Evolutionary conservation across 1,139 yeast species (phyloP).

Genomic region (Pneumocystis oryctolagi): DNA sequence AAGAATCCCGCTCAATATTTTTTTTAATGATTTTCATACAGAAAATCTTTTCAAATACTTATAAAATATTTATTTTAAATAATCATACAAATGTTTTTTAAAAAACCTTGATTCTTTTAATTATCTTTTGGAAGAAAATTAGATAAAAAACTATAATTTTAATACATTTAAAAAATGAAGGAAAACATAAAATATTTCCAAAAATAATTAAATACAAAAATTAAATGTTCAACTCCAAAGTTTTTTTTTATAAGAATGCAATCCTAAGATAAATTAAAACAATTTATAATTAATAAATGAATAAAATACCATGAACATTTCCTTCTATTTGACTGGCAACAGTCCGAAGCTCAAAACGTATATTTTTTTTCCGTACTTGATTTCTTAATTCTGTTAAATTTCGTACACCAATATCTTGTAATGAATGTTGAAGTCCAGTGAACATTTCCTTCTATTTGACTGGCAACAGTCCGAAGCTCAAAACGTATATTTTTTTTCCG

Average conservation of each 20-base stretch:
- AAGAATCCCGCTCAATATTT: slow-evolving; percentile 42
- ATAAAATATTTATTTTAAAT: background rate
- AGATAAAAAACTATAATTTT: background rate
- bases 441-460: slow-evolving; percentile 95
- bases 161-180: background rate
- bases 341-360: slow-evolving; percentile 94
- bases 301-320: slow-evolving; percentile 76
- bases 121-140: background rate
- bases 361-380: slow-evolving; percentile 49
- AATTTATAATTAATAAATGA: slow-evolving; percentile 89
- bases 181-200: background rate
- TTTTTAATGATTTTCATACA: slow-evolving; percentile 41
- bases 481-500: slow-evolving; percentile 65
- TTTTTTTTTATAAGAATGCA: background rate
- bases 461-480: slow-evolving; percentile 96
- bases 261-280: slow-evolving; percentile 18
- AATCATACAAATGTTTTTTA: background rate
- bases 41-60: background rate
- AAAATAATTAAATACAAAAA: background rate
- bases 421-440: slow-evolving; percentile 96
- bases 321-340: slow-evolving; percentile 98
- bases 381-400: slow-evolving; percentile 52
- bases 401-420: slow-evolving; percentile 88
- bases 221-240: background rate
- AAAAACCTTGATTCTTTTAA: background rate